Percentiles rank a stretch among this genome's conserved stretches.
Conservation (phyloP, 495 filamentous ascomycete species). For the Aspergillus saccharolyticus region DNA sequence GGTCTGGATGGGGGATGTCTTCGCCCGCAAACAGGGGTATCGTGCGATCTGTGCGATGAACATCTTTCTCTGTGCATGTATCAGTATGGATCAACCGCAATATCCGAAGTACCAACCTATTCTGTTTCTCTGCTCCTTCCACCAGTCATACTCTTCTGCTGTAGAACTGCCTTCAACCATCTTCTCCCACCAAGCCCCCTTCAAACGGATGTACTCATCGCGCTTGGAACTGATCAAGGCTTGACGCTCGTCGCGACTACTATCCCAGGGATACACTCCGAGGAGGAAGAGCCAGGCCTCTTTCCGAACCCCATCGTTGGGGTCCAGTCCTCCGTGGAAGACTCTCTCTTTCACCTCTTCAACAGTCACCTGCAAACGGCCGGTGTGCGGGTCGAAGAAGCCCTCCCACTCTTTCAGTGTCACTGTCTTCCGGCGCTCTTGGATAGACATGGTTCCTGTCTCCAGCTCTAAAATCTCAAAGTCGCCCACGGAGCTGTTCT, state of each 20-base stretch:
- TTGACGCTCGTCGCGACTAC: constrained; percentile 71
- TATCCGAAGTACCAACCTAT: constrained; percentile 62
- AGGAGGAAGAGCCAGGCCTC: constrained; percentile 95
- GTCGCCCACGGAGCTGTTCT: constrained; percentile 88
- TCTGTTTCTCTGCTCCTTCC: constrained; percentile 87
- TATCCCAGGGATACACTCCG: constrained; percentile 88
- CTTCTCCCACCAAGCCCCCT: constrained; percentile 93
- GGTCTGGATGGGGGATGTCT: constrained; percentile 96
- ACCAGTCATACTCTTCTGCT: constrained; percentile 79
- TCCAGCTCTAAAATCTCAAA: constrained; percentile 91
- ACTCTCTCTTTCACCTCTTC: constrained; percentile 95
- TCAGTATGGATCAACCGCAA: constrained; percentile 1
- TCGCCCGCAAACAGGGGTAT: constrained; percentile 93
- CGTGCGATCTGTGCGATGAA: constrained; percentile 90
- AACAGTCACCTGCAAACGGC: constrained; percentile 67
- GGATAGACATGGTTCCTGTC: constrained; percentile 59
- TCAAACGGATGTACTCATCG: constrained; percentile 90
- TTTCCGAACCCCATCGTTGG: constrained; percentile 86
- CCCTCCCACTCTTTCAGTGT: constrained; percentile 79
- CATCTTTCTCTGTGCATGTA: constrained; percentile 77
- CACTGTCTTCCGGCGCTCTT: constrained; percentile 70
- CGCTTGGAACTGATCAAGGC: constrained; percentile 77
- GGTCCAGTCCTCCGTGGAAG: constrained; percentile 89
- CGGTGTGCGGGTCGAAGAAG: constrained; percentile 73
- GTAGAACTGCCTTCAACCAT: constrained; percentile 76